Base-by-base conservation (phyloP, 2,329 filamentous ascomycete species). In the Rhexocercosporidium sp. region DNA sequence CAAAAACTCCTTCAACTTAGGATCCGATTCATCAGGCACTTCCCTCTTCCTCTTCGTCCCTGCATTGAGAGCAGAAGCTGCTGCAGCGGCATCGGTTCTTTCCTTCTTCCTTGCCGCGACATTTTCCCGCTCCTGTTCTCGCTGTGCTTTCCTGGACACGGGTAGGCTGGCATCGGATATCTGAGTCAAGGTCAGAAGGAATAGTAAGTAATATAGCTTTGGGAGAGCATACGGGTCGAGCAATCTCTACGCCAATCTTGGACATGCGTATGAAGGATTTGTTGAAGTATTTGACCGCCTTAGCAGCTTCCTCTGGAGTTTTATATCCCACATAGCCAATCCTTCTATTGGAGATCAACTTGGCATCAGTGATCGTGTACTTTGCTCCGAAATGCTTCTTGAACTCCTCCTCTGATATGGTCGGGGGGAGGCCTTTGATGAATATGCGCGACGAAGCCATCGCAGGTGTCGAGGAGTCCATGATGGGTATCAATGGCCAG, bases 261-360 rank as follows among this genome's bases (percentile, higher is more conserved):
- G 94, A 97, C 92, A 97, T 96, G 74, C 94, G 93, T 75, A 99
- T 93, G 81, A 94, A 99, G 70, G 94, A 91, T 78, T 88, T 93
- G 84, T 99, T 94, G 85, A 97, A 97, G 83, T 97, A 97, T 80
- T 92, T 94, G 78, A 96, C 92, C 53, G 96, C 95, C 76, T 90
- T 88, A 66, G 87, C 84, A 65, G 96, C 96, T 77, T 93, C 91
- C 69, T 95, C 88, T 16, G 91, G 83, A 61, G 88, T 92, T 81
- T 92, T 94, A 84, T 95, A 98, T 70, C 96, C 96, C 68, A 99
- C 89, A 85, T 97, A 99, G 74, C 94, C 96, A 80, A 99, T 97
- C 73, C 94, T 88, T 75, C 96, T 89, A 76, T 94, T 90, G 6
- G 93, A 88, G 77, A 98, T 92, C 77, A 97, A 87, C 85, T 97